Evolutionary conservation across 2,329 filamentous ascomycete genomes (phyloP).

Genomic region (Fusarium sp.): DNA sequence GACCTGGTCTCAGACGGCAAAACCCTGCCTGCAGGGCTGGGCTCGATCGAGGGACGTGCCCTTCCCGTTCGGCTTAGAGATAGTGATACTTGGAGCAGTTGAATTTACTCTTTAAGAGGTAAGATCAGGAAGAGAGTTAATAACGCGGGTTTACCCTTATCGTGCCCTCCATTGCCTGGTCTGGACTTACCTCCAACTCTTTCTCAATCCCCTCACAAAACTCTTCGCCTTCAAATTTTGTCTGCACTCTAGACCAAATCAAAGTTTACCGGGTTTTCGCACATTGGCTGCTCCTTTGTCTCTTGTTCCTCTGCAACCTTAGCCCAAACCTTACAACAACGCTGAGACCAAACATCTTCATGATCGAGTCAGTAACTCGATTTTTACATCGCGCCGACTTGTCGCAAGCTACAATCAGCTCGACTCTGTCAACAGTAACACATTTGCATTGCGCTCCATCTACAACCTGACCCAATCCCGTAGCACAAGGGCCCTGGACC

Average conservation of each 20-base stretch:
- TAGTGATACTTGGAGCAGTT: constrained; percentile 20
- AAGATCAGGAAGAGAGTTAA: constrained; percentile 40
- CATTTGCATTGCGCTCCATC: constrained; percentile 5
- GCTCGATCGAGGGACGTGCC: constrained; percentile 38
- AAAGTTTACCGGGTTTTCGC: constrained; percentile 35
- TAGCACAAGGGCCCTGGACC: constrained; percentile 12
- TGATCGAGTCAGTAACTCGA: constrained; percentile 33
- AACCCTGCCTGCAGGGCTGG: constrained; percentile 38
- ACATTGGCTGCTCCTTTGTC: constrained; percentile 19
- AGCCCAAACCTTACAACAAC: constrained; percentile 37
- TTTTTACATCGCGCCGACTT: constrained; percentile 28
- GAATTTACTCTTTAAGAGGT: constrained; percentile 21
- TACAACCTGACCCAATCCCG: neutral
- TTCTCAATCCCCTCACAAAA: constrained; percentile 15
- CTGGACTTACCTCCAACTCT: constrained; percentile 23
- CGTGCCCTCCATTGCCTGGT: constrained; percentile 25
- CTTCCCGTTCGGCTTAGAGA: constrained; percentile 42
- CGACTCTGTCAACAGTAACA: constrained; percentile 10
- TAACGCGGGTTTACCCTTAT: constrained; percentile 42
- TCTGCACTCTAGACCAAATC: constrained; percentile 17
- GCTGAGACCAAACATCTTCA: constrained; percentile 37
- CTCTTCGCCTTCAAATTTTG: constrained; percentile 13
- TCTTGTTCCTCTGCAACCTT: constrained; percentile 31
- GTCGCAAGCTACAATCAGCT: constrained; percentile 16
- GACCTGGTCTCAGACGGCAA: constrained; percentile 33